Conservation (phyloP, 257 asterid genomes). For the Nemophila menziesii region DNA sequence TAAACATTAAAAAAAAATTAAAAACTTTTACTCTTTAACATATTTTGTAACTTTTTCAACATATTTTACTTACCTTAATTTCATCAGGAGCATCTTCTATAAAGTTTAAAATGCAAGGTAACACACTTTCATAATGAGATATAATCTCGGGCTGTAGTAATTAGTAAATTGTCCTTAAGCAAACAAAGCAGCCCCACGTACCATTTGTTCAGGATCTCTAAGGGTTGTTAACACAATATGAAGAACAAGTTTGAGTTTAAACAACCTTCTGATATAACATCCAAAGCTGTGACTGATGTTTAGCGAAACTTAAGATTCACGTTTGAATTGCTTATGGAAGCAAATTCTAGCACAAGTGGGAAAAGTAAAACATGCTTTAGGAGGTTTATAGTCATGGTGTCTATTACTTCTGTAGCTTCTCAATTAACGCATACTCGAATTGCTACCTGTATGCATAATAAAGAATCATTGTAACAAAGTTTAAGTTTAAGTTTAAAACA, state of each 20-base stretch:
- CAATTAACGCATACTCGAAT: no score
- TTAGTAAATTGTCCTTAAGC: slow-evolving; percentile 91
- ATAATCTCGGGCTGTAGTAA: slow-evolving; percentile 87
- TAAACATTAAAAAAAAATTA: slow-evolving; percentile 18
- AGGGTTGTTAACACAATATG: slow-evolving; percentile 70
- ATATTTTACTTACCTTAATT: slow-evolving; percentile 68
- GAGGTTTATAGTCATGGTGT: slow-evolving; percentile 80
- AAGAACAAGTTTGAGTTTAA: slow-evolving; percentile 72
- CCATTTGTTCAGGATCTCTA: slow-evolving; percentile 96
- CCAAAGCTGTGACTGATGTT: slow-evolving; percentile 89
- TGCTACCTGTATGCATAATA: no score
- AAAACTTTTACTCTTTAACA: background rate
- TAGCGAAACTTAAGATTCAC: slow-evolving; percentile 87
- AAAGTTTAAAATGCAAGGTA: slow-evolving; percentile 82
- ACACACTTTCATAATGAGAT: slow-evolving; percentile 74
- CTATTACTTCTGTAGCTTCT: slow-evolving; percentile 97
- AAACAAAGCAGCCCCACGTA: slow-evolving; percentile 92
- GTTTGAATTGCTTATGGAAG: slow-evolving; percentile 68
- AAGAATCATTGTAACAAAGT: no score
- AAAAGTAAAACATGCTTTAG: slow-evolving; percentile 87
- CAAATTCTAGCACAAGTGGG: slow-evolving; percentile 77
- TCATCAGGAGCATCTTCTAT: slow-evolving; percentile 90
- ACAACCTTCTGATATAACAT: slow-evolving; percentile 90
- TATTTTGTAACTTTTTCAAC: slow-evolving; percentile 4
- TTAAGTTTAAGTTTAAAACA: no score